These are phyloP conservation scores for Bonia amplexicaulis DNA, from an alignment of 176 grass and related monocot species.

Conservation along the genomic window DNA sequence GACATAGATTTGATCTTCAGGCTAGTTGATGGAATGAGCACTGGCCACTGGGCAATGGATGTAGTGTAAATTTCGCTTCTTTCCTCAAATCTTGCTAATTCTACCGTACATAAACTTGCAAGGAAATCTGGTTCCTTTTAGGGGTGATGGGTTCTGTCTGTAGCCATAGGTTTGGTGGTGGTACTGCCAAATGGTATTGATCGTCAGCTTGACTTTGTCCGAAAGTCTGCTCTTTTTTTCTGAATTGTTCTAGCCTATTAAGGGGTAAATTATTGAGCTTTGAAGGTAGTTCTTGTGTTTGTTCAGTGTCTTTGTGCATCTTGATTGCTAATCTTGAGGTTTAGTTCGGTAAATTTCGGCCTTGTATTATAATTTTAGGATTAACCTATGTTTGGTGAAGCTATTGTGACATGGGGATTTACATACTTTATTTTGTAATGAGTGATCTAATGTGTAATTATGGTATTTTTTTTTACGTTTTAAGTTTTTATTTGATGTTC, in stretches of 20 bases:
- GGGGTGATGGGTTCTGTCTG: not conserved
- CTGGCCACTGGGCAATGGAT: not conserved
- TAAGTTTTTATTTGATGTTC: not conserved
- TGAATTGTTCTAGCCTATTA: not conserved
- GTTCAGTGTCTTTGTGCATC: not conserved
- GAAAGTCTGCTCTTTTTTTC: not conserved
- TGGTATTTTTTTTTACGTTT: not conserved
- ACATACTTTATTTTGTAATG: not conserved
- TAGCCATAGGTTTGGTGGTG: not conserved
- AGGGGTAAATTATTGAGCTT: not conserved
- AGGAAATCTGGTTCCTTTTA: not conserved
- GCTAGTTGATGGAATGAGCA: not conserved
- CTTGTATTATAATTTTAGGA: not conserved
- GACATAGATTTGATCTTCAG: not conserved
- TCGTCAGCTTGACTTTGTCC: not conserved
- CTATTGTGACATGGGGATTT: not conserved
- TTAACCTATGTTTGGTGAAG: not conserved
- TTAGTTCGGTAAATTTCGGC: not conserved
- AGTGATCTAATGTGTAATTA: not conserved
- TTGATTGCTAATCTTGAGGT: not conserved
- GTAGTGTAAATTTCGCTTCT: not conserved
- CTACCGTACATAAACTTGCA: not conserved
- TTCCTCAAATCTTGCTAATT: not conserved
- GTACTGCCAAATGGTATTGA: not conserved
- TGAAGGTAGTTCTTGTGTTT: not conserved